Base-by-base conservation (phyloP, 2,329 filamentous ascomycete species). In the Thielaviopsis populi region DNA sequence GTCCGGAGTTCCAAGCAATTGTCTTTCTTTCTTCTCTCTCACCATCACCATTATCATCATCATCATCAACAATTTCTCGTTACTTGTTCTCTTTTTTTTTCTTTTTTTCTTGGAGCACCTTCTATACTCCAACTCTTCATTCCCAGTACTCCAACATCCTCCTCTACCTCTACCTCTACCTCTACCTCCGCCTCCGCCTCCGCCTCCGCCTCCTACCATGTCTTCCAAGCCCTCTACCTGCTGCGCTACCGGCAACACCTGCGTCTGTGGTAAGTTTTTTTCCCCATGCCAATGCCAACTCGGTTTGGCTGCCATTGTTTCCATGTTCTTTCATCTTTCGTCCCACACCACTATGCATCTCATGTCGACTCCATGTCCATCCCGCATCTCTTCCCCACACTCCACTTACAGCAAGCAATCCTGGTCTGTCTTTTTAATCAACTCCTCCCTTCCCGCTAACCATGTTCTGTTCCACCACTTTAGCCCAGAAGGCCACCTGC, bases 401-500 rank as follows among this genome's bases (percentile, higher is more conserved):
- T 46, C 30, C 11, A 60, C 62, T 53, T 61, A 59, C 66, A 64
- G 7, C 30, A 46, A 46, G 46, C 19, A 42, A 42, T 59, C 24
- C 4, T 48, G 10, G 30, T 59, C 66, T 66, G 60, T 61, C 41
- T 30, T 17, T 4, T 64, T 19, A 22, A 10, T 48, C 46, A 50
- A 7, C 13, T 19, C 27, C 8, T n/a, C n/a, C n/a, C 33, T 5
- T 8, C 8, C 7, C 33, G 42, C 53, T 58, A 66, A 63, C 46
- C 17, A 33, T 61, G 65, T 59, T 19, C 46, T 33, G 43, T 15
- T 62, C 24, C 22, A 54, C 69, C 27, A 33, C 15, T 33, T 13
- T 37, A 83, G 83, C 83, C 69, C 74, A 83, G 70, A 79, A 86
- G 74, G 84, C 84, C 8, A 86, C 79, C 66, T 96, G 91, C 83